Conservation (phyloP, 177 flowering plant genomes). For the Telopea speciosissima region DNA sequence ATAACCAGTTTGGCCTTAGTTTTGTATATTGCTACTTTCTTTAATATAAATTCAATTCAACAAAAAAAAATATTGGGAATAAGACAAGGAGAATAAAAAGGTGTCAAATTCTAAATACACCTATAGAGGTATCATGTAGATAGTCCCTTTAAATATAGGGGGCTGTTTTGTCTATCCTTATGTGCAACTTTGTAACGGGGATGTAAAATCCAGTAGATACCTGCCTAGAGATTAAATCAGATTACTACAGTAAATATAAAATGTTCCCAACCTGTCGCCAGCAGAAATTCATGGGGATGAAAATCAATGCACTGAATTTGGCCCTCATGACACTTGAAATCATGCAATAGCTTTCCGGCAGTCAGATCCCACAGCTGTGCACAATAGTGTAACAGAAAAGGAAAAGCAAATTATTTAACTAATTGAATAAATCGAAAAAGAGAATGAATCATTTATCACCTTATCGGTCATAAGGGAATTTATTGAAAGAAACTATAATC, state of each 20-base stretch:
- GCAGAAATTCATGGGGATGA: conserved; percentile 94
- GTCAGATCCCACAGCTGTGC: conserved; percentile 95
- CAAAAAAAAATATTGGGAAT: too few relatives aligned
- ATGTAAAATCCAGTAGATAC: background rate
- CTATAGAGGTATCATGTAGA: too few relatives aligned
- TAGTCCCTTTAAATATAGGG: too few relatives aligned
- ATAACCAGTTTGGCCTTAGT: too few relatives aligned
- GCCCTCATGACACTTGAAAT: conserved; percentile 92
- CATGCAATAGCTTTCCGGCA: conserved; percentile 96
- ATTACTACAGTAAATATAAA: conserved; percentile 1
- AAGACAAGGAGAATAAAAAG: too few relatives aligned
- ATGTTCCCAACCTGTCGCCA: conserved; percentile 76
- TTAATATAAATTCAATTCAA: too few relatives aligned
- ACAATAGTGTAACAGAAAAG: background rate
- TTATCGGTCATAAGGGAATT: background rate
- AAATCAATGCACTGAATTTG: conserved; percentile 95
- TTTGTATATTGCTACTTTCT: too few relatives aligned
- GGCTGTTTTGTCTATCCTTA: too few relatives aligned
- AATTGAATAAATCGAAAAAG: too few relatives aligned
- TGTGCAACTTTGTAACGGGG: too few relatives aligned
- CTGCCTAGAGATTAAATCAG: background rate
- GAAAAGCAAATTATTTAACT: background rate
- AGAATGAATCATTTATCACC: too few relatives aligned
- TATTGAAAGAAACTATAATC: background rate
- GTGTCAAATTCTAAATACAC: too few relatives aligned